Percentiles rank a stretch among this genome's conserved stretches.
Evolutionary conservation across 106 monocot species (phyloP).

Genomic region (Dendrobium catenatum): DNA sequence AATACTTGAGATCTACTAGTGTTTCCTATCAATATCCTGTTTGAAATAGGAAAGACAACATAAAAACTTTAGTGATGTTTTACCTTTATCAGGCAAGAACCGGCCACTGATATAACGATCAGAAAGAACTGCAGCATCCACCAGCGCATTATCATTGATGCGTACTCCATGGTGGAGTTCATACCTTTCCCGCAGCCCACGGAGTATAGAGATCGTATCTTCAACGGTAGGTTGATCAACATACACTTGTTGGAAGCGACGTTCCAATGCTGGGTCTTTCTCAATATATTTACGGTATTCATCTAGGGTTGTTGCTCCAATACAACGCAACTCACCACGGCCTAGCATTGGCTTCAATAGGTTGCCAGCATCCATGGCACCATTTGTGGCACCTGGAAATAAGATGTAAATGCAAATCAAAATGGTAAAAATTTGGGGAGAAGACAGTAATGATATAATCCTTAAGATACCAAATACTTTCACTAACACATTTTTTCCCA

Average conservation of each 20-base stretch:
- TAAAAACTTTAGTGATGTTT: neutral
- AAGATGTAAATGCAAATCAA: neutral
- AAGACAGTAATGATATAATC: neutral
- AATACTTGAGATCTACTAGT: no score
- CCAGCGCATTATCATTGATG: constrained; percentile 88
- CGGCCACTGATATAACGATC: constrained; percentile 98
- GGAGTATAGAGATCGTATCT: constrained; percentile 92
- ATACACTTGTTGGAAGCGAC: constrained; percentile 97
- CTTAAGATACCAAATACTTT: neutral
- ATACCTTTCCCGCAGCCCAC: constrained; percentile 93
- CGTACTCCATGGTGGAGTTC: constrained; percentile 98
- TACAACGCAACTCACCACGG: constrained; percentile 90
- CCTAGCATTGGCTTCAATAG: constrained; percentile 98
- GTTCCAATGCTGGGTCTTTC: constrained; percentile 95
- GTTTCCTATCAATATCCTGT: neutral
- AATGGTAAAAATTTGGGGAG: neutral
- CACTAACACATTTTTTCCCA: neutral
- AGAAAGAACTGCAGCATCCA: constrained; percentile 88
- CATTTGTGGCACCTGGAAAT: constrained; percentile 84
- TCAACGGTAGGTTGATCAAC: constrained; percentile 92
- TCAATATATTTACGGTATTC: constrained; percentile 98
- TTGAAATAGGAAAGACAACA: neutral
- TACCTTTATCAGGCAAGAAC: constrained; percentile 99
- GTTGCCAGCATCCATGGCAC: constrained; percentile 98
- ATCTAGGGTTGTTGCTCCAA: constrained; percentile 97